phyloP scores from a whole-genome alignment of 1,139 yeast species.

The Torulaspora globosa region DNA sequence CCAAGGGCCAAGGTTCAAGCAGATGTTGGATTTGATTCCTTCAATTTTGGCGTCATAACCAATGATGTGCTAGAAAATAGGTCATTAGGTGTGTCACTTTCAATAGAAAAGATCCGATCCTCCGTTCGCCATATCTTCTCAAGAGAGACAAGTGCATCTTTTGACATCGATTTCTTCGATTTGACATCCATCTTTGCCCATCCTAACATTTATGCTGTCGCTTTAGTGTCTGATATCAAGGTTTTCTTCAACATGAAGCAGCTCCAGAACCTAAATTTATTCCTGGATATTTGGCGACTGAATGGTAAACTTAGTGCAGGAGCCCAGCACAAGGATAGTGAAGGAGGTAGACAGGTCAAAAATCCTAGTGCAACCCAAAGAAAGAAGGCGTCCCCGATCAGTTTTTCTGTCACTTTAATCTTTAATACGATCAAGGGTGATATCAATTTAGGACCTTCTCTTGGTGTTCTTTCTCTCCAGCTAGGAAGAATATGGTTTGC shows the following conservation, averaged over 20 bases:
- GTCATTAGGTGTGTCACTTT: constrained; percentile 44
- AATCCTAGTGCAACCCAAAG: constrained; percentile 13
- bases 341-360: constrained; percentile 10
- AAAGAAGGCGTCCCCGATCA: constrained; percentile 37
- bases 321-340: constrained; percentile 10
- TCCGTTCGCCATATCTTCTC: constrained; percentile 88
- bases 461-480: constrained; percentile 59
- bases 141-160: constrained; percentile 77
- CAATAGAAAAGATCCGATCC: constrained; percentile 53
- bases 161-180: constrained; percentile 51
- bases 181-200: constrained; percentile 43
- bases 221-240: constrained; percentile 52
- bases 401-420: constrained; percentile 67
- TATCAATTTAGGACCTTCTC: constrained; percentile 77
- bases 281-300: constrained; percentile 82
- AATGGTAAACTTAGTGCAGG: constrained; percentile 19
- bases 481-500: constrained; percentile 65
- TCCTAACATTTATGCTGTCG: constrained; percentile 48
- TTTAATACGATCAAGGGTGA: constrained; percentile 51
- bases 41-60: constrained; percentile 56
- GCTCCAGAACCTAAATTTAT: constrained; percentile 77
- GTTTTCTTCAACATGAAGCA: constrained; percentile 77
- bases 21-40: constrained; percentile 65
- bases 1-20: constrained; percentile 94
- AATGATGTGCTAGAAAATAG: constrained; percentile 44